These are phyloP conservation scores for Pleurotus giganteus DNA, from an alignment of 768 basidiomycete species.

Conservation along the genomic window DNA sequence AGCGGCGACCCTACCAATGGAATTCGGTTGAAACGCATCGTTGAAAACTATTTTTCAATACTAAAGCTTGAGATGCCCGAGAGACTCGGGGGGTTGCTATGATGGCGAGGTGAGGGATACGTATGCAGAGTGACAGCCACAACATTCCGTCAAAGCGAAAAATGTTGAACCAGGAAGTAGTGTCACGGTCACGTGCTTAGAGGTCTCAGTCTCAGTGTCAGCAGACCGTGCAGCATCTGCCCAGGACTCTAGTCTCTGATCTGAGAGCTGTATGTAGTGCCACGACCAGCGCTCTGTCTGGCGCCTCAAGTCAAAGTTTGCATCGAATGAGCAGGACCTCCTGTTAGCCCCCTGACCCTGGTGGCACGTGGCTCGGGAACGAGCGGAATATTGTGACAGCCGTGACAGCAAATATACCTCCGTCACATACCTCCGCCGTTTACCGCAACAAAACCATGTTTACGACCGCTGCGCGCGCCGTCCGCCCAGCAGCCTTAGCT, in stretches of 20 bases:
- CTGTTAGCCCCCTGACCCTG: background rate
- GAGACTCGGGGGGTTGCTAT: no score
- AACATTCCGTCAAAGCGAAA: background rate
- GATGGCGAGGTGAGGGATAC: background rate
- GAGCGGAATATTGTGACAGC: conserved; percentile 3
- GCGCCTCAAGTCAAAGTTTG: no score
- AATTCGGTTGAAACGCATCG: no score
- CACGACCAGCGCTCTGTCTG: no score
- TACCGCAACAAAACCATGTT: conserved; percentile 31
- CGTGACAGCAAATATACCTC: conserved; percentile 5
- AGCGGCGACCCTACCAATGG: background rate
- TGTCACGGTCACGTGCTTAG: background rate
- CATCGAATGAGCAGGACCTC: no score
- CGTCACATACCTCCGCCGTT: conserved; percentile 9
- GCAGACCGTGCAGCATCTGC: background rate
- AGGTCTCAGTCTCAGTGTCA: background rate
- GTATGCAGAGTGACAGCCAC: background rate
- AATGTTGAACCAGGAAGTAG: background rate
- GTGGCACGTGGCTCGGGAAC: background rate
- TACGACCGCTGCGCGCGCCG: conserved; percentile 43
- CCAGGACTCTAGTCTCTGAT: background rate
- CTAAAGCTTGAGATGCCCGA: no score
- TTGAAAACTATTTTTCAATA: no score
- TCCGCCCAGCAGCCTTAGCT: conserved; percentile 39
- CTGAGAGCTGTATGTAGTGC: no score